Base-by-base conservation (phyloP, 2,329 filamentous ascomycete genomes). In the Cryphonectria naterciae region DNA sequence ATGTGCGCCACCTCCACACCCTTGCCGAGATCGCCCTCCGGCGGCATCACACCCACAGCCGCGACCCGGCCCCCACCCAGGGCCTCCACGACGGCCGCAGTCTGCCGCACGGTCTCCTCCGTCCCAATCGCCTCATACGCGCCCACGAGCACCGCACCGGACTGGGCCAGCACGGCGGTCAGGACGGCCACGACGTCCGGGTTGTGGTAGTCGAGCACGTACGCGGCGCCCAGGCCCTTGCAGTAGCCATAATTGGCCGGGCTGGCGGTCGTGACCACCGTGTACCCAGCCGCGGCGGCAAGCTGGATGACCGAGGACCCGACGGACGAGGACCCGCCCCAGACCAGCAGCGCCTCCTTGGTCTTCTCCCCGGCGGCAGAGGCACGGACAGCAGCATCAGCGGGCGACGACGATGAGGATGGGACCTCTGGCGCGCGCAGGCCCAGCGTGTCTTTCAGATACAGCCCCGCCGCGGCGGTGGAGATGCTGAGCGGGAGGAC, bases 251-350 rank as follows among this genome's bases (percentile, higher is more conserved):
- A 71, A 58, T 71, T 71, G 19, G 67, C 28, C 22, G 70, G 67
- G 43, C 62, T 66, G 17, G 70, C 70, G 17, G 70, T 71, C 22
- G 70, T 64, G 43, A 71, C 67, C 19, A 74, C 72, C 39, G 56
- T 64, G 41, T 73, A 72, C 39, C 72, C 73, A 4, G 72, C 54
- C 62, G 72, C 72, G 11, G 66, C 63, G 52, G 80, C 72, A 19
- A 85, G 79, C 72, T 85, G 83, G 17, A 84, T 80, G 5, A 81
- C 82, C 58, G 80, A 81, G 72, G 79, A 79, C 5, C 84, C 84
- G 3, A 85, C 83, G 43, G 77, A 80, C 5, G 80, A 80, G 1
- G 83, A 81, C 5, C 84, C 86, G 52, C 85, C 85, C 82, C 83
- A 86, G 28, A 87, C 77, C 13, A 87, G 77, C 0, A 85, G 5